phyloP scores from a whole-genome alignment of 495 filamentous ascomycete genomes.

The Evansstolkia leycettana region DNA sequence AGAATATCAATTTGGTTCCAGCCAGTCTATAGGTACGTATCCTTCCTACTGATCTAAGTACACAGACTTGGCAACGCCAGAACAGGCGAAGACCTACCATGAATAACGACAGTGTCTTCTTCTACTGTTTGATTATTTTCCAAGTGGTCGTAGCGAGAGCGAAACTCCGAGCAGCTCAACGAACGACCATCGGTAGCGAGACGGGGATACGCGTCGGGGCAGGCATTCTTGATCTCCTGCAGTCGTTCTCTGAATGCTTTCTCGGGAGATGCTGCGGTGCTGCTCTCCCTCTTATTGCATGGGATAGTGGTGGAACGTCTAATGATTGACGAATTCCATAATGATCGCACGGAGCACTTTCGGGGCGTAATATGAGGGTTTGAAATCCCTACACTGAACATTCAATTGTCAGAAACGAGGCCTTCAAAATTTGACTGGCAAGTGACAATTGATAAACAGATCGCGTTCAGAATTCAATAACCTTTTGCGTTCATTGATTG shows the following conservation, averaged over 20 bases:
- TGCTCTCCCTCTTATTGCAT: constrained; percentile 10
- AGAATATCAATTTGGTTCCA: constrained; percentile 67
- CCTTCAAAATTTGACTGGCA: constrained; percentile 1
- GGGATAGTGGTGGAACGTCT: background rate
- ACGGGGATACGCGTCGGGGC: constrained; percentile 41
- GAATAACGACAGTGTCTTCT: constrained; percentile 24
- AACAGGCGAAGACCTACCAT: constrained; percentile 30
- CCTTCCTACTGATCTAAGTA: constrained; percentile 53
- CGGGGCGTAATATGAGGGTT: constrained; percentile 2
- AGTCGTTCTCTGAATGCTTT: constrained; percentile 36
- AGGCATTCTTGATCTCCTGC: constrained; percentile 32
- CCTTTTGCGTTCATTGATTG: constrained; percentile 30
- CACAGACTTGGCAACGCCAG: constrained; percentile 13
- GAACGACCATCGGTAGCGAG: constrained; percentile 16
- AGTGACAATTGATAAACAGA: constrained; percentile 4
- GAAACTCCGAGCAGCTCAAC: constrained; percentile 27
- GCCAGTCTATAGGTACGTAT: constrained; percentile 44
- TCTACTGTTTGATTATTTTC: constrained; percentile 35
- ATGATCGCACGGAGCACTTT: constrained; percentile 5
- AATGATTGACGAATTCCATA: background rate
- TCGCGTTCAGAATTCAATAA: constrained; percentile 12
- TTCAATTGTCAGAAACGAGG: constrained; percentile 10
- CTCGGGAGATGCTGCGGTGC: constrained; percentile 21
- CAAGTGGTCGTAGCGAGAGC: constrained; percentile 23
- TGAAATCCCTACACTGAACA: constrained; percentile 17